Evolutionary conservation across 768 basidiomycete genomes (phyloP), one percentile per base, ranked within the genome.

Genomic region (Podaxis sp.): DNA sequence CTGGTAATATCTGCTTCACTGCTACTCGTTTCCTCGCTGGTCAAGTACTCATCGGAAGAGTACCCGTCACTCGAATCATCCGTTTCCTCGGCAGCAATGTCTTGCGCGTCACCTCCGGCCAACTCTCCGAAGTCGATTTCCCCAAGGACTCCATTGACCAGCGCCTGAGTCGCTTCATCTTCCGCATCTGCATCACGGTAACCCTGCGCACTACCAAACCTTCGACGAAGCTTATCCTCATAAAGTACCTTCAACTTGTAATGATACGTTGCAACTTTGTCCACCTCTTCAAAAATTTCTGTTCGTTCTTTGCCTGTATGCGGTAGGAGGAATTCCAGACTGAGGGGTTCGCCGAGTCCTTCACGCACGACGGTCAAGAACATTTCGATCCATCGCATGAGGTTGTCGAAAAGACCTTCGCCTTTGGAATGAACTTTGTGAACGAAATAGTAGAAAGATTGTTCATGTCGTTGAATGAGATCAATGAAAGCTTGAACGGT

Each of bases 361-460:
- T 95, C 94, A 10, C 97, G 90, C 50, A 95, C 84, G 57, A 91
- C 83, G 25, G 90, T 90, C 61, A 98, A 80, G 77, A 98, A 98
- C 37, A 92, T 84, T 73, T 98, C 95, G 72, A 97, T 90, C 97
- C 97, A 99, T 40, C 80, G 83, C 94, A 98, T 98, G 60, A 99
- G 85, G 67, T 82, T 85, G 68, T 95, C 90, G 72, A 99, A 99
- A 11, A 99, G 81, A 21, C 88, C 90, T 68, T 95, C 90, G 37
- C 97, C 97, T 71, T 98, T 98, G 48, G 93, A 89, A 69, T 99
- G 97, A 1, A 99, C 97, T 66, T 96, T 97, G 83, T 99, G 94
- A 27, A 99, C 95, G 70, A 99, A 99, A 61, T 82, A 80, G 78
- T 99, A 99, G 77, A 98, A 98, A 0, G 93, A 76, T 69, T 95